Evolutionary conservation across 495 filamentous ascomycete species (phyloP).

Genomic region (Choiromyces venosus): DNA sequence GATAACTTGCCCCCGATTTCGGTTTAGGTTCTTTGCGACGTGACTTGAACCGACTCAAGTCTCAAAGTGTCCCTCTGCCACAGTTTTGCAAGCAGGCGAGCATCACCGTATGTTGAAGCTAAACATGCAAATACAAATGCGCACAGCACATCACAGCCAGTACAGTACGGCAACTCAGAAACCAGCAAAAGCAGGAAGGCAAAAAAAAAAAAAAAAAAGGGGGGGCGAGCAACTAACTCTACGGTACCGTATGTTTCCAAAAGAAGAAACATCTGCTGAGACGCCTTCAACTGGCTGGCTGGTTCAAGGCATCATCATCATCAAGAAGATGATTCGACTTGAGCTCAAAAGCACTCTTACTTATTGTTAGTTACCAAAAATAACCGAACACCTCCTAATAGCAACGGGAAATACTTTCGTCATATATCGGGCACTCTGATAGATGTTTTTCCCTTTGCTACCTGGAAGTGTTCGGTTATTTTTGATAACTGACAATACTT

Average conservation of each 20-base stretch:
- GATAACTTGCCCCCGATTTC: neutral
- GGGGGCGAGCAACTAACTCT: neutral
- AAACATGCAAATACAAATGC: neutral
- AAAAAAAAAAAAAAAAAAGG: neutral
- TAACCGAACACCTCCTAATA: too few relatives aligned
- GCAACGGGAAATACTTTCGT: too few relatives aligned
- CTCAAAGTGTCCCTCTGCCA: neutral
- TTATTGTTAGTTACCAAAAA: too few relatives aligned
- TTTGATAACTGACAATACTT: too few relatives aligned
- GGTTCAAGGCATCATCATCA: neutral
- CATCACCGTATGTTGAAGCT: neutral
- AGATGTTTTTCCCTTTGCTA: too few relatives aligned
- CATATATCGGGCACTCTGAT: too few relatives aligned
- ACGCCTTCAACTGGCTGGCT: neutral
- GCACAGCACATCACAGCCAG: neutral
- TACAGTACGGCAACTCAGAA: neutral
- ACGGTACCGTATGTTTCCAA: neutral
- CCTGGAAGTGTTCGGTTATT: too few relatives aligned
- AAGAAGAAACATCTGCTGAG: neutral
- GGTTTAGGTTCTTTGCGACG: neutral
- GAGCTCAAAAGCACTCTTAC: neutral
- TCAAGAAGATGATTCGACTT: neutral
- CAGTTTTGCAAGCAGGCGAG: neutral
- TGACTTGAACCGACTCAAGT: conserved; percentile 1
- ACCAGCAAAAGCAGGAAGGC: neutral